Base-by-base conservation (phyloP, 768 basidiomycete species). In the Hydnum rufescens region DNA sequence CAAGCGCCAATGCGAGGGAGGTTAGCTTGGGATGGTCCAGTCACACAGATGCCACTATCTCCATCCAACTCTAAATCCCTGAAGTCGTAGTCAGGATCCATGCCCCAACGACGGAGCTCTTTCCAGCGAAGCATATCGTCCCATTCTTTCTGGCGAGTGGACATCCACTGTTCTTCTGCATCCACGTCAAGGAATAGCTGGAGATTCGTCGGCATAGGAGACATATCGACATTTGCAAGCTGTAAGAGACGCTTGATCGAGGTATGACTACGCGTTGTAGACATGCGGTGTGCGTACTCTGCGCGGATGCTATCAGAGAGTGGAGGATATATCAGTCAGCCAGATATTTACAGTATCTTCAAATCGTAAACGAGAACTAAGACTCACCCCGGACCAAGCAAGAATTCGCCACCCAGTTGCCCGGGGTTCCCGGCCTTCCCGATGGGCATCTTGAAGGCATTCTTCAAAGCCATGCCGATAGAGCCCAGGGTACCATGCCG, bases 351-450 rank as follows among this genome's bases (percentile, higher is more conserved):
- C 6, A 5, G n/a, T n/a, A n/a, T n/a, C n/a, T n/a, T n/a, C n/a
- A n/a, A n/a, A n/a, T n/a, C n/a, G n/a, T n/a, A n/a, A 18, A 60
- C 71, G 56, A 56, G 77, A n/a, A n/a, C n/a, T n/a, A n/a, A n/a
- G n/a, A n/a, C n/a, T n/a, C n/a, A n/a, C 74, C 75, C 76, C 5
- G 76, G 76, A 13, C 75, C 76, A 16, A 83, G 69, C 25, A 83
- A 73, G 61, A 93, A 92, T 67, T 96, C 92, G 23, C 90, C 92
- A 5, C 90, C 90, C 19, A 93, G 69, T 64, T 92, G 86, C 39
- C 71, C 65, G 42, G 78, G 63, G 59, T 88, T 78, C 0, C 87
- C 87, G 66, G 80, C 80, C 77, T 82, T 83, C 13, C 86, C 54
- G 2, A 67, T 69, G 0, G 85, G 84, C 79, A 92, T 81, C 53